Evolutionary conservation across 1,284 basidiomycete genomes (phyloP).

Genomic region (Fomitopsis pinicola): DNA sequence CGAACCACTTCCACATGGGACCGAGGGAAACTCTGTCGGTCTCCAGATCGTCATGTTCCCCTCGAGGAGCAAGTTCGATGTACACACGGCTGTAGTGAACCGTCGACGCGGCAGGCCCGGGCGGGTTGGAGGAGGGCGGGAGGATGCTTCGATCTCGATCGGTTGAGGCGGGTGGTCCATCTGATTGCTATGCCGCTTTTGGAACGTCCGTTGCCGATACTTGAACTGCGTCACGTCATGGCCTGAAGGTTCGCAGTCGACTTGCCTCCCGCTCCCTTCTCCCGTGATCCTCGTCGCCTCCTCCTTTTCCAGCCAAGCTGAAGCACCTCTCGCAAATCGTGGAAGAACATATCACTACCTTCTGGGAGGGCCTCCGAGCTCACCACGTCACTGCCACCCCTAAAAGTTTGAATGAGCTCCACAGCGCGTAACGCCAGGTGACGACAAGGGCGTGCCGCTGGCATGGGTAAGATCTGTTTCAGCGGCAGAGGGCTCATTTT

Average conservation of each 20-base stretch:
- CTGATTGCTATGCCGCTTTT: background rate
- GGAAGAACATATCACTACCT: too few relatives aligned
- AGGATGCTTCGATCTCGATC: background rate
- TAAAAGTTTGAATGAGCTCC: background rate
- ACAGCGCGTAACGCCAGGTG: background rate
- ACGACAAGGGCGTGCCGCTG: background rate
- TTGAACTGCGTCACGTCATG: too few relatives aligned
- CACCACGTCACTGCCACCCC: background rate
- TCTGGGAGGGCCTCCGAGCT: too few relatives aligned
- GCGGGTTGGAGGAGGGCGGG: background rate
- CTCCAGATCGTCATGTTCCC: background rate
- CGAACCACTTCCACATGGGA: background rate
- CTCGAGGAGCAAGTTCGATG: background rate
- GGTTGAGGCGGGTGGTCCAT: background rate
- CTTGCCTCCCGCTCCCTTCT: background rate
- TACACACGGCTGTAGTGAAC: background rate
- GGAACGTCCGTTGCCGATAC: background rate
- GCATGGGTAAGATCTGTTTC: background rate
- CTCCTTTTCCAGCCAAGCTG: background rate
- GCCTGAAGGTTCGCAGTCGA: too few relatives aligned
- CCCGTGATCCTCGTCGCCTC: background rate
- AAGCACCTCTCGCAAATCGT: background rate
- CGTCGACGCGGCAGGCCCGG: background rate
- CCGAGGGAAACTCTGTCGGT: background rate
- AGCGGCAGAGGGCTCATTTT: too few relatives aligned